Evolutionary conservation across 768 basidiomycete genomes (phyloP).

Genomic region (Coprinopsis sp.): DNA sequence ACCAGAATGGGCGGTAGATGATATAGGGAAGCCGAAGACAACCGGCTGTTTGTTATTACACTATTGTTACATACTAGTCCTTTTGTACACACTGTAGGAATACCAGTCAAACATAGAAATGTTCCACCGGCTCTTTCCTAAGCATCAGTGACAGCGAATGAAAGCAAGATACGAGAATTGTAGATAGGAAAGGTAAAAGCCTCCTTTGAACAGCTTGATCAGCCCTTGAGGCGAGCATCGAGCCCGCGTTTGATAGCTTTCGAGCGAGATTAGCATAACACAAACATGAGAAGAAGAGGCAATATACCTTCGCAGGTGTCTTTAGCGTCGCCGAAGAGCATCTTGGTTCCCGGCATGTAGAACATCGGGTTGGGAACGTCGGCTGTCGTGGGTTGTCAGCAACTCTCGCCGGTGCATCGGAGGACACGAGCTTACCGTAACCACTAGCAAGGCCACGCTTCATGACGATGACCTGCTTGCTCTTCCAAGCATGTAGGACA

Average conservation of each 20-base stretch:
- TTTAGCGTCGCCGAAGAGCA: slow-evolving; percentile 91
- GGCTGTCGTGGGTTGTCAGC: slow-evolving; percentile 39
- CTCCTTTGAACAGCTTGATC: no score
- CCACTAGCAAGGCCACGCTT: slow-evolving; percentile 87
- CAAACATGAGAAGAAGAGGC: neutral
- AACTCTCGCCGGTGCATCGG: neutral
- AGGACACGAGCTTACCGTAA: slow-evolving; percentile 54
- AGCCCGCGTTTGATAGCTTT: slow-evolving; percentile 60
- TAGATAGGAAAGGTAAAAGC: neutral
- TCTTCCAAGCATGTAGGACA: slow-evolving; percentile 90
- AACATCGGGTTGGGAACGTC: slow-evolving; percentile 94
- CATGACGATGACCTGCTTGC: slow-evolving; percentile 90
- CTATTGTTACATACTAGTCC: no score
- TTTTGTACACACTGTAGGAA: no score
- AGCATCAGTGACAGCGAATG: neutral
- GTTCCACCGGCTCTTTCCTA: no score
- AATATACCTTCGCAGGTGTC: slow-evolving; percentile 78
- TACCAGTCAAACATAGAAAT: no score
- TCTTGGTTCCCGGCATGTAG: slow-evolving; percentile 85
- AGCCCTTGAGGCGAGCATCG: slow-evolving; percentile 25
- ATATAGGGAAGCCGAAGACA: no score
- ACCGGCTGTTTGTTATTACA: no score
- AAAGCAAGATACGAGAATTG: neutral
- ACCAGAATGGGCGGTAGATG: no score
- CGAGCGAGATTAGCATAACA: slow-evolving; percentile 6